A percentile compares a stretch with the other conserved stretches of the same genome.
Conservation (phyloP, 768 basidiomycete species). For the Termitomyces sp. region DNA sequence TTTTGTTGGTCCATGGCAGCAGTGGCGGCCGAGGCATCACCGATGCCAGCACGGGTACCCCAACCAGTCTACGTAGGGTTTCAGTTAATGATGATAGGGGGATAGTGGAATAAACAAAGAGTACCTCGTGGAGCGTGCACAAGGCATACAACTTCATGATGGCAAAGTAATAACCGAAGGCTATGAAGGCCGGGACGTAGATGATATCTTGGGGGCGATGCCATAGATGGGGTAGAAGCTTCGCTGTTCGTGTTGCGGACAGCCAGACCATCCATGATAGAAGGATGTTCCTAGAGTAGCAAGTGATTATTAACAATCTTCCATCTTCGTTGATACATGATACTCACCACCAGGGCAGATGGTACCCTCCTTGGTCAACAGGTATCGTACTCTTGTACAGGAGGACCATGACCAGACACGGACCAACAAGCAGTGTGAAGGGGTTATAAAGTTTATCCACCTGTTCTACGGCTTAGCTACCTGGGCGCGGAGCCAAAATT, state of each 20-base stretch:
- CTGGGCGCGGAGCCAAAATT: slow-evolving; percentile 26
- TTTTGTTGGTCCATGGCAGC: slow-evolving; percentile 55
- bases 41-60: slow-evolving; percentile 95
- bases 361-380: slow-evolving; percentile 66
- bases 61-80: slow-evolving; percentile 65
- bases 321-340: not conserved
- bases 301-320: slow-evolving; percentile 4
- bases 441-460: slow-evolving; percentile 87
- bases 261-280: slow-evolving; percentile 70
- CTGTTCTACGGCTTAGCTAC: slow-evolving; percentile 29
- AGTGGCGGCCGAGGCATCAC: slow-evolving; percentile 76
- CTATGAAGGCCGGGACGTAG: slow-evolving; percentile 80
- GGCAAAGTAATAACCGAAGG: slow-evolving; percentile 93
- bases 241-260: slow-evolving; percentile 68
- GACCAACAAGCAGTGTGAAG: slow-evolving; percentile 82
- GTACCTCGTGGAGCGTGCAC: slow-evolving; percentile 83
- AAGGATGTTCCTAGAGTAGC: slow-evolving; percentile 59
- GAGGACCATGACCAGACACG: slow-evolving; percentile 71
- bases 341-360: slow-evolving; percentile 78
- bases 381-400: slow-evolving; percentile 78
- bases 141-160: slow-evolving; percentile 94
- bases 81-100: not conserved
- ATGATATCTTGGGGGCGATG: slow-evolving; percentile 71
- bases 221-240: slow-evolving; percentile 84
- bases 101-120: not conserved